Conservation (phyloP, 768 basidiomycete genomes). For the Pulveroboletus sp. region DNA sequence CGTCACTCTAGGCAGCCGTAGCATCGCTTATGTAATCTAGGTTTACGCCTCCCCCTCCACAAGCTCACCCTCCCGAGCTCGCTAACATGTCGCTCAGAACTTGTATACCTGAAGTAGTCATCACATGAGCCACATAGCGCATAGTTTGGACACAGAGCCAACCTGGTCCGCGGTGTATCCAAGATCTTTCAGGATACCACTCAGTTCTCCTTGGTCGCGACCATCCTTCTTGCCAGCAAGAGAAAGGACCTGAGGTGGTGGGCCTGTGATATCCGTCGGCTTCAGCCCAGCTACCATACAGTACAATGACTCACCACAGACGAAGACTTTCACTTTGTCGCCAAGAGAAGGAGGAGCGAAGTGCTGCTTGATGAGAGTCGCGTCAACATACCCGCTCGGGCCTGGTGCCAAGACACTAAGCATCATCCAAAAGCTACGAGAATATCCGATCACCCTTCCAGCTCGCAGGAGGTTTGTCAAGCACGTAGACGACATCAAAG, state of each 20-base stretch:
- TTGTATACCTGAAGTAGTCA: slow-evolving; percentile 35
- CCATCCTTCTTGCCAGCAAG: slow-evolving; percentile 88
- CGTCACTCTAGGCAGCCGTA: slow-evolving; percentile 17
- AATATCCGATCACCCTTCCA: slow-evolving; percentile 50
- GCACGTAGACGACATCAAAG: slow-evolving; percentile 78
- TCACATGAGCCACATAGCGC: background rate
- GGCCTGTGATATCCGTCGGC: slow-evolving; percentile 39
- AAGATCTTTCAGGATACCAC: slow-evolving; percentile 78
- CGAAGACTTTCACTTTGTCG: slow-evolving; percentile 82
- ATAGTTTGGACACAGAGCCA: background rate
- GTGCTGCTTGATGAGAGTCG: slow-evolving; percentile 69
- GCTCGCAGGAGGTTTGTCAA: slow-evolving; percentile 65
- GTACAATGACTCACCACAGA: slow-evolving; percentile 64
- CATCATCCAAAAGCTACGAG: background rate
- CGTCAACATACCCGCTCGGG: slow-evolving; percentile 67
- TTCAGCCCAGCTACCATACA: background rate
- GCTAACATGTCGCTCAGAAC: slow-evolving; percentile 25
- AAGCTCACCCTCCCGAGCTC: background rate
- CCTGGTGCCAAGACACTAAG: slow-evolving; percentile 35
- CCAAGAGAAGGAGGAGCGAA: slow-evolving; percentile 57
- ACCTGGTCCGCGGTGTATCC: slow-evolving; percentile 89
- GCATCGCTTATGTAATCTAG: slow-evolving; percentile 28
- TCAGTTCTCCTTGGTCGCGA: slow-evolving; percentile 77
- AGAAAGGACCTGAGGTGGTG: slow-evolving; percentile 85
- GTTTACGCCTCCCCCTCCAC: background rate